These are phyloP conservation scores for Globisporangium acanthophoron DNA, from an alignment of 352 stramenopile species.

Conservation along the genomic window DNA sequence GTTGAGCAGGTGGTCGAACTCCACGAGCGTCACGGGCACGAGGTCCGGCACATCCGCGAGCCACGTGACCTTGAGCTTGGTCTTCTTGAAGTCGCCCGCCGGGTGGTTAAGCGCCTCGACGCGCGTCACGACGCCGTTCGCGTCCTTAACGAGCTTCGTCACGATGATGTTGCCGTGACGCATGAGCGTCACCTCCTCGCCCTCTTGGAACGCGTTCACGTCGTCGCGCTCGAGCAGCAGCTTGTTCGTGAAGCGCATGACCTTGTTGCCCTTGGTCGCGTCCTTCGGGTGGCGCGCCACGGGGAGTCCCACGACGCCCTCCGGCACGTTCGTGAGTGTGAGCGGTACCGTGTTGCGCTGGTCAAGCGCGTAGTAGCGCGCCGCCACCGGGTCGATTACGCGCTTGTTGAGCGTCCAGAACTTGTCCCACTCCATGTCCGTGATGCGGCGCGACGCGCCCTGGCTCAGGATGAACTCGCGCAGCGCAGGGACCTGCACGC, in stretches of 20 bases:
- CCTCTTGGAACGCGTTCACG: slow-evolving; percentile 89
- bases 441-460: slow-evolving; percentile 93
- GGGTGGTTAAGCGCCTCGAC: slow-evolving; percentile 76
- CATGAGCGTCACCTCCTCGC: slow-evolving; percentile 97
- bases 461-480: slow-evolving; percentile 97
- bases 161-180: slow-evolving; percentile 93
- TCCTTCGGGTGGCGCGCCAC: slow-evolving; percentile 81
- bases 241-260: slow-evolving; percentile 84
- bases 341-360: slow-evolving; percentile 85
- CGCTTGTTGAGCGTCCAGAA: slow-evolving; percentile 99
- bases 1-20: slow-evolving; percentile 99
- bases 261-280: slow-evolving; percentile 70
- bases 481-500: slow-evolving; percentile 94
- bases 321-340: slow-evolving; percentile 73
- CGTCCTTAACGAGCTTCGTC: slow-evolving; percentile 61
- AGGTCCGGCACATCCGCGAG: slow-evolving; percentile 89
- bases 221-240: slow-evolving; percentile 96
- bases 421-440: slow-evolving; percentile 99
- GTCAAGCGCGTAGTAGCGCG: slow-evolving; percentile 97
- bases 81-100: slow-evolving; percentile 92
- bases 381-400: slow-evolving; percentile 93
- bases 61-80: slow-evolving; percentile 96
- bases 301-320: slow-evolving; percentile 55
- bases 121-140: slow-evolving; percentile 39
- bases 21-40: slow-evolving; percentile 89